Evolutionary conservation across 768 basidiomycete species (phyloP).

Genomic region (Tulasnella sp.): DNA sequence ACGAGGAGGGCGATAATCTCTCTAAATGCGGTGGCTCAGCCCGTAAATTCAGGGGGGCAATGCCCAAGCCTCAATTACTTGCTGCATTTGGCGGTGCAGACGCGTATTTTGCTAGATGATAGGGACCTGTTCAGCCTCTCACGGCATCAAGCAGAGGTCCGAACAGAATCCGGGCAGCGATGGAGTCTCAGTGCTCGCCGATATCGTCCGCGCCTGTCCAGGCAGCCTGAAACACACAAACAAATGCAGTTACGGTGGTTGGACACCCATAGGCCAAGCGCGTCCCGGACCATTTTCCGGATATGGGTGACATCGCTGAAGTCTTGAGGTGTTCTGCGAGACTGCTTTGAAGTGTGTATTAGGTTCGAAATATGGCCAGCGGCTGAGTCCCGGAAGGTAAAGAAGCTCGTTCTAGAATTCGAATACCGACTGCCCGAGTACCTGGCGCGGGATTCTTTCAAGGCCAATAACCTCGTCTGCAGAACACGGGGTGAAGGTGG

Average conservation of each 20-base stretch:
- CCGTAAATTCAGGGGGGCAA: background rate
- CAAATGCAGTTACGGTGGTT: constrained; percentile 5
- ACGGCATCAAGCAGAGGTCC: background rate
- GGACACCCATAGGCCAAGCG: background rate
- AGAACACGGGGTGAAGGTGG: background rate
- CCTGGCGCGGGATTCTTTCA: constrained; percentile 13
- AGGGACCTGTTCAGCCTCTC: background rate
- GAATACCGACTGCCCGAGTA: constrained; percentile 7
- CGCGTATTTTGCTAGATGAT: background rate
- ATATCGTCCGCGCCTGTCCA: background rate
- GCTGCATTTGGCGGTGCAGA: background rate
- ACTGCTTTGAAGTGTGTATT: background rate
- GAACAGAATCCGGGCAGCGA: constrained; percentile 1
- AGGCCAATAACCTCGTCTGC: background rate
- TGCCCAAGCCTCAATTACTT: background rate
- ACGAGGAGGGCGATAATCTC: constrained; percentile 10
- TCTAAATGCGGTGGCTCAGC: background rate
- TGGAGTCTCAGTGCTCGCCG: background rate
- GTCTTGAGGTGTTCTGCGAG: background rate
- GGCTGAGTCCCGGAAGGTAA: constrained; percentile 11
- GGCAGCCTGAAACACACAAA: background rate
- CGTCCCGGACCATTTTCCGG: background rate
- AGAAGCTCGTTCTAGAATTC: constrained; percentile 11
- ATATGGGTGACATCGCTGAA: background rate
- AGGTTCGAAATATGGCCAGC: background rate